A percentile compares a stretch with the other conserved stretches of the same genome.
These are phyloP conservation scores for Thuja plicata DNA, from an alignment of 83 land plant genomes.

Conservation along the genomic window DNA sequence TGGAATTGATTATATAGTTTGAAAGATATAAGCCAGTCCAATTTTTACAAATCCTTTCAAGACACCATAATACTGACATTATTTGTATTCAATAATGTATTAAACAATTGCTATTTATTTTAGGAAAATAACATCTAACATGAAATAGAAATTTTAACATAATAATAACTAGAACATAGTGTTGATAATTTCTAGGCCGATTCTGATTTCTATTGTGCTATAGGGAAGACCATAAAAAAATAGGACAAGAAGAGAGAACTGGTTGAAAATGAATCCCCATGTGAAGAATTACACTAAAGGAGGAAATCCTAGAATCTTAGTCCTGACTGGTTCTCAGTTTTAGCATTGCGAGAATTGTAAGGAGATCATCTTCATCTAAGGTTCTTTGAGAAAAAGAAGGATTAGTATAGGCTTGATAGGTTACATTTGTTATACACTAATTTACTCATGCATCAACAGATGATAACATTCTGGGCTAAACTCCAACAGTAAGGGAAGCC, in stretches of 20 bases:
- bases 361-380: constrained; percentile 29
- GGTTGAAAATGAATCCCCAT: constrained; percentile 18
- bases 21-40: too few species aligned
- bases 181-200: constrained; percentile 5
- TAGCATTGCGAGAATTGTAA: constrained; percentile 15
- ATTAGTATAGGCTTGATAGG: constrained; percentile 32
- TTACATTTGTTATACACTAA: constrained; percentile 25
- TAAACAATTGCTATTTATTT: too few species aligned
- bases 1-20: too few species aligned
- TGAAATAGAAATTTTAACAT: too few species aligned
- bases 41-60: too few species aligned
- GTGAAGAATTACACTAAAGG: constrained; percentile 9
- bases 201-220: constrained; percentile 7
- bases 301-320: constrained; percentile 21
- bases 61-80: too few species aligned
- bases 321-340: constrained; percentile 33
- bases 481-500: constrained; percentile 22
- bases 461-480: constrained; percentile 26
- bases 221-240: too few species aligned
- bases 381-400: constrained; percentile 32
- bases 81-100: too few species aligned
- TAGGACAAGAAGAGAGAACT: constrained; percentile 27
- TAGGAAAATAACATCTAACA: too few species aligned
- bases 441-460: neutral
- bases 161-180: too few species aligned